These are phyloP conservation scores for Phytophthora hybrid DNA, from an alignment of 352 stramenopile genomes.

Conservation along the genomic window DNA sequence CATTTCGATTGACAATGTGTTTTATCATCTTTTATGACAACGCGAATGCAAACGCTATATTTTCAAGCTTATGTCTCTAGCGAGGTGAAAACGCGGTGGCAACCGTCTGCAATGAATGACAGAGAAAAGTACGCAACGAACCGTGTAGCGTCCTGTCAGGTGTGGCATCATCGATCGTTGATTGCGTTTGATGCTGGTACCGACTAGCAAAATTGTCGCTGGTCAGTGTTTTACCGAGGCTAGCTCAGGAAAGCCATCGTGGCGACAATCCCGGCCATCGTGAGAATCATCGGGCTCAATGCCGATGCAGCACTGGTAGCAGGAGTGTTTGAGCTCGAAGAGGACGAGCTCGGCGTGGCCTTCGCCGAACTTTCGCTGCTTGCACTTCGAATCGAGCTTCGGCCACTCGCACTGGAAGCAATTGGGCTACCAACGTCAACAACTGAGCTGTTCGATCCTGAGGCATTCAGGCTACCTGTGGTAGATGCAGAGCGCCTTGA, in stretches of 20 bases:
- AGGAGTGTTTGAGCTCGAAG: neutral
- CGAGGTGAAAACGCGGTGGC: neutral
- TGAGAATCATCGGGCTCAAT: neutral
- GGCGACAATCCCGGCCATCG: neutral
- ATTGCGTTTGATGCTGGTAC: neutral
- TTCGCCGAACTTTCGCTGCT: constrained; percentile 3
- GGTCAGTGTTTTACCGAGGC: neutral
- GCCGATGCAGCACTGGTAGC: constrained; percentile 5
- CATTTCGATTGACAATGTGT: no score
- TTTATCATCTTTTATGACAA: neutral
- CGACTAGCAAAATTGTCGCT: neutral
- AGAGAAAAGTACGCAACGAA: neutral
- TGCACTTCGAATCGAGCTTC: constrained; percentile 3
- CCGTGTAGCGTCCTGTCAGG: neutral
- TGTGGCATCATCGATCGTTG: neutral
- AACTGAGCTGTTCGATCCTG: constrained; percentile 4
- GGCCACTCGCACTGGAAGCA: constrained; percentile 1
- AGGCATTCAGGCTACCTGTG: constrained; percentile 1
- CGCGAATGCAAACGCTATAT: neutral
- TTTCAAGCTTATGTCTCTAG: neutral
- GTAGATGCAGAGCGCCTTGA: neutral
- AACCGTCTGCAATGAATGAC: neutral
- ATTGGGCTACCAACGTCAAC: constrained; percentile 17
- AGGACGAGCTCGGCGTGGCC: neutral
- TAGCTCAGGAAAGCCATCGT: constrained; percentile 7